Evolutionary conservation across 306 rosid genomes (phyloP).

Genomic region (Sicyos baderoa): DNA sequence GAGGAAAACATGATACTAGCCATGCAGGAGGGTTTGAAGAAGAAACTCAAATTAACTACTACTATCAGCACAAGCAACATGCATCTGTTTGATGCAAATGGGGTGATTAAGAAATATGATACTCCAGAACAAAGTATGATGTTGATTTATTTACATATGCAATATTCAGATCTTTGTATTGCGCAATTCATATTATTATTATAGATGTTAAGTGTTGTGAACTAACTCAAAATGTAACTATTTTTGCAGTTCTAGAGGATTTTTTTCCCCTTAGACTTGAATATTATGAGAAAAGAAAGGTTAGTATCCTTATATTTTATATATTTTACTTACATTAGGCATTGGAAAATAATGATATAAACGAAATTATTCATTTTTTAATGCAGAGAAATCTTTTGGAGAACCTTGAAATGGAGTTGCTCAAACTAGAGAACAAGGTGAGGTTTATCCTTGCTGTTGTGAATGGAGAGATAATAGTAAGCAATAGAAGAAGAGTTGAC

Average conservation of each 20-base stretch:
- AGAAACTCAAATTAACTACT: slow-evolving; percentile 60
- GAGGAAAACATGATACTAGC: slow-evolving; percentile 41
- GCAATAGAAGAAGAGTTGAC: slow-evolving; percentile 69
- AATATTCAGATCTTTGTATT: background rate
- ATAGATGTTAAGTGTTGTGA: too few species aligned
- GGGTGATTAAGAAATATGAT: slow-evolving; percentile 74
- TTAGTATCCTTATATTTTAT: background rate
- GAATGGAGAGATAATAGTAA: slow-evolving; percentile 71
- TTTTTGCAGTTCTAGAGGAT: slow-evolving; percentile 69
- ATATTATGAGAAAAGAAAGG: slow-evolving; percentile 79
- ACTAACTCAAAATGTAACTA: background rate
- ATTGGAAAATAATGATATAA: background rate
- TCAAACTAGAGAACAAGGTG: slow-evolving; percentile 67
- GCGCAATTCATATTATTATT: background rate
- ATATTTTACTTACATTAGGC: background rate
- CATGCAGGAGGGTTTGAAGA: slow-evolving; percentile 66
- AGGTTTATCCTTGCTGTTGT: slow-evolving; percentile 80
- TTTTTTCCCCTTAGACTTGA: slow-evolving; percentile 61
- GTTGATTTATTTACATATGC: background rate
- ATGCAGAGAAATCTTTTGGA: slow-evolving; percentile 54
- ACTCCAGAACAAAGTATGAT: slow-evolving; percentile 68
- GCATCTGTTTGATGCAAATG: slow-evolving; percentile 77
- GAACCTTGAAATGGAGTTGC: slow-evolving; percentile 47
- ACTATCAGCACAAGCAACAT: slow-evolving; percentile 64
- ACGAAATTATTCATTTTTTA: slow-evolving; percentile 1